phyloP scores from a whole-genome alignment of 805 yeast genomes.

The Metschnikowia borealis region DNA sequence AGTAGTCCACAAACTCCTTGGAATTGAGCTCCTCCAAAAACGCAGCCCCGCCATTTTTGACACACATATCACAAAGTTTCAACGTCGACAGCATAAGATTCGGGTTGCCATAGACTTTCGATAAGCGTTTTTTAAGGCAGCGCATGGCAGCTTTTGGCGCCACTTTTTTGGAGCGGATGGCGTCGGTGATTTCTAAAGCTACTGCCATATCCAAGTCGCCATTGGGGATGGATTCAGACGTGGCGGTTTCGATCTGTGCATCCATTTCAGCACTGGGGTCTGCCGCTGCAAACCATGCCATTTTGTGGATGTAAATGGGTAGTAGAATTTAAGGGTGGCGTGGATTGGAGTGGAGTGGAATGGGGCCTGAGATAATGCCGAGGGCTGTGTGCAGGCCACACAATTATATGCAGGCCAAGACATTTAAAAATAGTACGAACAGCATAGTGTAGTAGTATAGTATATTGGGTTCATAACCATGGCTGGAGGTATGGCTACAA shows the following conservation, averaged over 20 bases:
- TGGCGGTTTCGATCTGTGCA: conserved; percentile 65
- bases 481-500: too few relatives aligned
- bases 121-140: conserved; percentile 69
- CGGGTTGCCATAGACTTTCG: conserved; percentile 61
- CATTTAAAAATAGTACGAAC: too few relatives aligned
- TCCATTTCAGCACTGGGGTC: conserved; percentile 46
- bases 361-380: neutral
- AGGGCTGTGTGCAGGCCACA: neutral
- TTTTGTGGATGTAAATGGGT: conserved; percentile 10
- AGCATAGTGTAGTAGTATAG: too few relatives aligned
- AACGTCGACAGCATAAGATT: conserved; percentile 73
- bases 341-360: too few relatives aligned
- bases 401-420: neutral
- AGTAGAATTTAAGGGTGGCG: neutral
- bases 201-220: conserved; percentile 75
- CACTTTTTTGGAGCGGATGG: conserved; percentile 76
- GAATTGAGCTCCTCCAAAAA: conserved; percentile 75
- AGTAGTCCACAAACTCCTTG: conserved; percentile 80
- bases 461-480: too few relatives aligned
- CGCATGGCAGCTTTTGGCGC: conserved; percentile 82
- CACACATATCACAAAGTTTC: conserved; percentile 77
- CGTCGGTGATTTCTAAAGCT: conserved; percentile 83
- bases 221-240: conserved; percentile 85
- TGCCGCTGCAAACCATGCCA: conserved; percentile 52
- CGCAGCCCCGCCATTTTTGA: conserved; percentile 89